Evolutionary conservation across 2,329 filamentous ascomycete species (phyloP).

Genomic region (Cercospora canescens): DNA sequence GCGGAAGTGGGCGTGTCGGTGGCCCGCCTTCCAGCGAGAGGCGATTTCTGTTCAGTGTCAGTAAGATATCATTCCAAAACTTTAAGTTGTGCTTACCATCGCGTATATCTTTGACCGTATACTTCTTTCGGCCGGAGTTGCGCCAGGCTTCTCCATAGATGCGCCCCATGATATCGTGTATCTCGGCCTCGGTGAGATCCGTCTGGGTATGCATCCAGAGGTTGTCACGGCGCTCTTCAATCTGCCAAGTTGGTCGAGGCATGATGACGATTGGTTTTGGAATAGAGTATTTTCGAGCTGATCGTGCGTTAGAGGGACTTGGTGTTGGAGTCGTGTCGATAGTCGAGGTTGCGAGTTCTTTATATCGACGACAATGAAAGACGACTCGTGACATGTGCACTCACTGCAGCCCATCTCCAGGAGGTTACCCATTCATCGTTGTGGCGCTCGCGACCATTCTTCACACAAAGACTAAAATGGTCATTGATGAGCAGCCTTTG

Average conservation of each 20-base stretch:
- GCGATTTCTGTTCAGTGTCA: neutral
- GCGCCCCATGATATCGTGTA: conserved; percentile 10
- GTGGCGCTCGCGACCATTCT: too few relatives aligned
- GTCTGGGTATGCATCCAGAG: conserved; percentile 2
- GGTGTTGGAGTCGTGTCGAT: too few relatives aligned
- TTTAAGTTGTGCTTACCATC: neutral
- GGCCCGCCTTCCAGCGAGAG: neutral
- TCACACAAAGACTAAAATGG: too few relatives aligned
- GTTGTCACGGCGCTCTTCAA: neutral
- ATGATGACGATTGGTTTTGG: neutral
- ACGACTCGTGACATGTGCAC: neutral
- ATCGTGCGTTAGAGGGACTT: too few relatives aligned
- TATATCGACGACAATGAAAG: too few relatives aligned
- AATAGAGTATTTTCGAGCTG: neutral
- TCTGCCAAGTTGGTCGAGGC: neutral
- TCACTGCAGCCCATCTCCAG: neutral
- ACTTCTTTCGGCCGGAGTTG: neutral
- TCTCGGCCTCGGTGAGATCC: neutral
- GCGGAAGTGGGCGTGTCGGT: neutral
- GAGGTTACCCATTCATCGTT: too few relatives aligned
- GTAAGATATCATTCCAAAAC: neutral
- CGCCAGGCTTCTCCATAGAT: conserved; percentile 1
- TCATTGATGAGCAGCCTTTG: too few relatives aligned
- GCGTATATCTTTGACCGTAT: neutral
- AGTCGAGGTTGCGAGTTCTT: too few relatives aligned